Percentiles rank a stretch among this genome's conserved stretches.
These are phyloP conservation scores for Trichocladium uniseriatum DNA, from an alignment of 495 filamentous ascomycete species.

Conservation along the genomic window DNA sequence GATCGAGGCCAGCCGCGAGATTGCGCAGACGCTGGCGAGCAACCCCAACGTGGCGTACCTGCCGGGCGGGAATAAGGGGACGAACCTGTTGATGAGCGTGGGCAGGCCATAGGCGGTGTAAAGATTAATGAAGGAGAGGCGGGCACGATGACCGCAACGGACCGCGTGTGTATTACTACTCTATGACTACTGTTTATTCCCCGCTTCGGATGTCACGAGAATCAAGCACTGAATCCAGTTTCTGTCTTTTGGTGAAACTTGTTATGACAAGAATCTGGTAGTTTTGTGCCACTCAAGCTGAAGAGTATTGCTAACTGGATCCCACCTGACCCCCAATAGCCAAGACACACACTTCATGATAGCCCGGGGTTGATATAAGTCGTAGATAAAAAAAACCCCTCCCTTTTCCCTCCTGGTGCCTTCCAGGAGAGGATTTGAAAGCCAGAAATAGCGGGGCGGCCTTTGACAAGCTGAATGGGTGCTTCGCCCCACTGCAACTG, in stretches of 20 bases:
- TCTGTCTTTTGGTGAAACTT: background rate
- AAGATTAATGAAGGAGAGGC: slow-evolving; percentile 1
- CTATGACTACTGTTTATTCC: slow-evolving; percentile 22
- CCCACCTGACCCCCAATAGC: no score
- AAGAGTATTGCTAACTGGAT: no score
- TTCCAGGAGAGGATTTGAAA: no score
- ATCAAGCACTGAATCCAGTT: slow-evolving; percentile 1
- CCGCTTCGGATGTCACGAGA: slow-evolving; percentile 17
- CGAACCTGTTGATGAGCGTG: slow-evolving; percentile 49
- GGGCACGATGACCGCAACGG: slow-evolving; percentile 6
- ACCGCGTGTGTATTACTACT: slow-evolving; percentile 22
- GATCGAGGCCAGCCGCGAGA: slow-evolving; percentile 95
- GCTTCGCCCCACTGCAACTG: no score
- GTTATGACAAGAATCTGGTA: background rate
- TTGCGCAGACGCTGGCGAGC: slow-evolving; percentile 75
- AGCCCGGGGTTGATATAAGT: no score
- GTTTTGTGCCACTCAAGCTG: no score
- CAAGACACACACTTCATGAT: no score
- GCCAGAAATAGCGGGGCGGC: no score
- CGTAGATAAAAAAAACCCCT: no score
- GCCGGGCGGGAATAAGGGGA: slow-evolving; percentile 62
- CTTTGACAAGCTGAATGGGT: no score
- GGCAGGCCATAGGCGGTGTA: slow-evolving; percentile 27
- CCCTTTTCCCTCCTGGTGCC: no score
- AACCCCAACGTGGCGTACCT: slow-evolving; percentile 98